A percentile compares a stretch with the other conserved stretches of the same genome.
Conservation (phyloP, 140 eudicot species). For the Oenanthe javanica region DNA sequence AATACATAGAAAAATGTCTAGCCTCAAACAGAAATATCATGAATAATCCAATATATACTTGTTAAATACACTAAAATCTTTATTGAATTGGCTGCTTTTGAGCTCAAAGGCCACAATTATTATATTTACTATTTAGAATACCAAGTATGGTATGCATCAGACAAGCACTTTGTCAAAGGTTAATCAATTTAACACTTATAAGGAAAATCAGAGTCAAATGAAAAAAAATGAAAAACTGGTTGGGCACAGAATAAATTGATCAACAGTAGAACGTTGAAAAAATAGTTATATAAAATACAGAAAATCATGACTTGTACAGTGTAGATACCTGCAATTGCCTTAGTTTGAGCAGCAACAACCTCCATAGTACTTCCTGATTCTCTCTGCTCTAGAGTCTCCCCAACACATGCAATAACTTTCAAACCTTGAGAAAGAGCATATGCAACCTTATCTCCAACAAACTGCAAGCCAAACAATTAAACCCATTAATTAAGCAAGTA, state of each 20-base stretch:
- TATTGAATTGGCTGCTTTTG: not conserved
- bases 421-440: conserved; percentile 80
- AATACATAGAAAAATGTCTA: not conserved
- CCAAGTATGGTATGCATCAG: not conserved
- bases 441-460: conserved; percentile 81
- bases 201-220: not conserved
- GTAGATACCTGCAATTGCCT: conserved; percentile 62
- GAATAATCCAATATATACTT: not conserved
- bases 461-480: conserved; percentile 26
- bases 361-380: conserved; percentile 78
- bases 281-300: not conserved
- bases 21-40: not conserved
- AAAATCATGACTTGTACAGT: not conserved
- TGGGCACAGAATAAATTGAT: not conserved
- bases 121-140: not conserved
- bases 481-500: conserved; percentile 1
- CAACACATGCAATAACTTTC: conserved; percentile 85
- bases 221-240: not conserved
- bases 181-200: not conserved
- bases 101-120: not conserved
- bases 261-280: not conserved
- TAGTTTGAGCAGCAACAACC: conserved; percentile 83
- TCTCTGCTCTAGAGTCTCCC: conserved; percentile 77
- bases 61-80: not conserved
- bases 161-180: not conserved